Percentiles rank a stretch among this genome's conserved stretches.
phyloP scores from a whole-genome alignment of 2,329 filamentous ascomycete species.

The Magnaporthiopsis poae region DNA sequence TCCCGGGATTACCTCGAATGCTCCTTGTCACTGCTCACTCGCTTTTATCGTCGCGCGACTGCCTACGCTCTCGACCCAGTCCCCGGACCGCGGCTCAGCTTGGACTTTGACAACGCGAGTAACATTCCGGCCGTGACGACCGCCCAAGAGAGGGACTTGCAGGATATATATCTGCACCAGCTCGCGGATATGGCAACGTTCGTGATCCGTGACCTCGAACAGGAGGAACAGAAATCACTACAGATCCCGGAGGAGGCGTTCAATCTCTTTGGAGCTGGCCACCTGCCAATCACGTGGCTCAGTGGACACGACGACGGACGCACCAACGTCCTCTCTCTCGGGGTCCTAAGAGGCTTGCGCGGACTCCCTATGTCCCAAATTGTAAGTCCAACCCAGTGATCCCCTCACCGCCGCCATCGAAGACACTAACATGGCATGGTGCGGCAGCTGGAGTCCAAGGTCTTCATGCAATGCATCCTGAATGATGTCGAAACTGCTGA shows the following conservation, averaged over 20 bases:
- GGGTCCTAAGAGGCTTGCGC: constrained; percentile 22
- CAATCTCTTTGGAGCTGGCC: constrained; percentile 15
- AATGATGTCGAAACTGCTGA: background rate
- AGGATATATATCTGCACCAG: constrained; percentile 17
- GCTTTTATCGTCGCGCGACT: constrained; percentile 33
- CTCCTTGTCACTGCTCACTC: constrained; percentile 26
- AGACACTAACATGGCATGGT: background rate
- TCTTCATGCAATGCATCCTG: background rate
- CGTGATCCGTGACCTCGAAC: constrained; percentile 19
- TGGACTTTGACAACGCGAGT: background rate
- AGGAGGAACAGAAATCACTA: constrained; percentile 18
- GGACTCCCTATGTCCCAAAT: constrained; percentile 17
- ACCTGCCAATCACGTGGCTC: constrained; percentile 11
- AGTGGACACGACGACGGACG: constrained; percentile 12
- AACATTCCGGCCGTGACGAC: too few species aligned
- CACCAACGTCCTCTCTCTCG: constrained; percentile 16
- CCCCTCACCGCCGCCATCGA: background rate
- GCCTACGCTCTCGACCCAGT: background rate
- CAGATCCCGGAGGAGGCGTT: constrained; percentile 18
- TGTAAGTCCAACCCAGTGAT: constrained; percentile 13
- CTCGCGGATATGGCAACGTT: constrained; percentile 21
- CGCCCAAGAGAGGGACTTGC: constrained; percentile 1
- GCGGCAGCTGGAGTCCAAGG: background rate
- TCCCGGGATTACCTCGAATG: constrained; percentile 27
- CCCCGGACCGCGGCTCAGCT: background rate